Evolutionary conservation across 2,329 filamentous ascomycete genomes (phyloP), one percentile per base, ranked within the genome.

Genomic region (Orbilia brochopaga): DNA sequence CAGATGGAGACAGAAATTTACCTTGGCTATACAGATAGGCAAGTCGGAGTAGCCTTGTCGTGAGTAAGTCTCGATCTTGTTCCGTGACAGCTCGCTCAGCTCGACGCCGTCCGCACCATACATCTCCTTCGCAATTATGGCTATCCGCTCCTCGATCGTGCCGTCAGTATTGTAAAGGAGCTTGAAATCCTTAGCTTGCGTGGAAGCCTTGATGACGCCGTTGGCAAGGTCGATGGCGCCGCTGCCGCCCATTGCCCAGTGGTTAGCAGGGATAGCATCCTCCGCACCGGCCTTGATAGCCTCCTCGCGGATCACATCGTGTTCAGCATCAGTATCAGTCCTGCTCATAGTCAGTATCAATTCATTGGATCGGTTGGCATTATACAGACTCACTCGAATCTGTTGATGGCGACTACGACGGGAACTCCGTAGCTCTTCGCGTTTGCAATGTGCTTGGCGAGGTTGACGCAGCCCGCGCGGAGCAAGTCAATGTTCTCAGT

Each of bases 391-490:
- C 35, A 73, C 73, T 90, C 86, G 80, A 99, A 97, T 80, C 90
- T 91, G 85, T 99, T 99, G 83, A 99, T 94, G 58, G 93, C 94
- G 13, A 99, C 93, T 15, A 99, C 89, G 5, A 99, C 93, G 4
- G 94, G 93, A 19, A 97, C 86, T 46, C 94, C 94, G 78, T 95
- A 99, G 10, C 86, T 84, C 79, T 86, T 91, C 63, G 94, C 94
- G 76, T 97, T 97, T 76, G 86, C 81, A 76, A 99, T 96, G 79
- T 99, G 94, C 83, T 97, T 97, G 81, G 88, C 91, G 53, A 99
- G 83, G 82, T 99, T 99, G 76, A 96, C 85, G 78, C 94, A 97
- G 21, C 94, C 94, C 75, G 87, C 87, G 74, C 92, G 90, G 67
- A 99, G 87, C 60, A 97, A 85, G 2, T 97, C 93, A 55, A 96